Base-by-base conservation (phyloP, 768 basidiomycete species). In the Tylopilus cervinicoccineus region DNA sequence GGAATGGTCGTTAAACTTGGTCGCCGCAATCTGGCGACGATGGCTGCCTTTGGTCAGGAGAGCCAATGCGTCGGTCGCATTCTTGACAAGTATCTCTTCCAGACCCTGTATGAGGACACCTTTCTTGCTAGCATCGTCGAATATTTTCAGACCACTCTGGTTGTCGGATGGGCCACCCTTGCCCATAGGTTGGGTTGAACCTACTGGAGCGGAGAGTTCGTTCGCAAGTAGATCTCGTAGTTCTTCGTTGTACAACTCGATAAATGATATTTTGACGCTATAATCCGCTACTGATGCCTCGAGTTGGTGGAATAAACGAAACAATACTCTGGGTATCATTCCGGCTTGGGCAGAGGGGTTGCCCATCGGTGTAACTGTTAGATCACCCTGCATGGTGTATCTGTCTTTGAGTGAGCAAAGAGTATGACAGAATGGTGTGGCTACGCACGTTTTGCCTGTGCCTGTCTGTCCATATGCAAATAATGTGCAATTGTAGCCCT, bases 391-490 rank as follows among this genome's bases (percentile, higher is more conserved):
- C 96, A 98, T 99, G 4, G 96, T 99, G 62, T 93, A 88, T 37
- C 85, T 89, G 57, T 32, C 12, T 38, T 23, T n/a, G 27, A n/a
- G 17, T 69, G 31, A 64, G 51, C 8, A 24, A 2, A 44, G 39
- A 16, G 39, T 19, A 48, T 17, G 43, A 34, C n/a, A 23, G 38
- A 26, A 43, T 41, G n/a, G 37, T 9, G 23, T 43, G 28, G 29
- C 14, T 4, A 73, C 90, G 58, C 65, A 96, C 92, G 96, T 98
- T 73, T 99, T 99, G 19, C 96, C 96, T 0, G 96, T 97, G 1
- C 96, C 96, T 0, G 96, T 98, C 67, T 98, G 96, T 2, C 96
- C 96, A 63, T 99, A 99, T 5, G 94, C 94, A 69, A 98, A 97
- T 19, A 99, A 74, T 0, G 92, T 95, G 63, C 95, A 98, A 62